phyloP scores from a whole-genome alignment of 2,329 filamentous ascomycete species.

The Aspergillus jensenii region DNA sequence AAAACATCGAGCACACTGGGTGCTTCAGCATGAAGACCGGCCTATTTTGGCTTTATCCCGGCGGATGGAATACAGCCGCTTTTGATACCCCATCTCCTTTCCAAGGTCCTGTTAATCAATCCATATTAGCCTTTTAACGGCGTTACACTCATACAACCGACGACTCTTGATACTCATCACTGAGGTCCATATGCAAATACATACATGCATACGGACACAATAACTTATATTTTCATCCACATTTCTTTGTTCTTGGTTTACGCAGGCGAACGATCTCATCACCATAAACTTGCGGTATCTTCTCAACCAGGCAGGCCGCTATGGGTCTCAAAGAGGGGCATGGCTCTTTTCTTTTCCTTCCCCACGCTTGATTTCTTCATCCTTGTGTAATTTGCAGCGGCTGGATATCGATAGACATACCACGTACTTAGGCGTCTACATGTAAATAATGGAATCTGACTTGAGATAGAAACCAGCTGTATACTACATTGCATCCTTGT shows the following conservation, averaged over 20 bases:
- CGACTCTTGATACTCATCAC: neutral
- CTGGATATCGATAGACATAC: neutral
- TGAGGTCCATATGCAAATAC: neutral
- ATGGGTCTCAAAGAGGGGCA: neutral
- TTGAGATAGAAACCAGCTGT: neutral
- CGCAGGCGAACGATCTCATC: neutral
- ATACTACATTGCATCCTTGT: neutral
- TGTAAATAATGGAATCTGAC: constrained; percentile 7
- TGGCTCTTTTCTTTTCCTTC: neutral
- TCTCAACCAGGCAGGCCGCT: neutral
- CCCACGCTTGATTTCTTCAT: neutral
- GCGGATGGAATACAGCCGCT: constrained; percentile 6
- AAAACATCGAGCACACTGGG: neutral
- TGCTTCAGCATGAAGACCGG: constrained; percentile 1
- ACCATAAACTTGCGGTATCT: neutral
- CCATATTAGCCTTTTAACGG: neutral
- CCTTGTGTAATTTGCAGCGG: constrained; percentile 8
- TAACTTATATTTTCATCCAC: neutral
- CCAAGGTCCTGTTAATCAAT: constrained; percentile 5
- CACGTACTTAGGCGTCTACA: neutral
- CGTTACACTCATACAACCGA: neutral
- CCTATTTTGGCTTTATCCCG: constrained; percentile 1
- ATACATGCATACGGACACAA: neutral
- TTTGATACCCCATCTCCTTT: constrained; percentile 12
- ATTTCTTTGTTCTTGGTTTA: neutral